Evolutionary conservation across 2,329 filamentous ascomycete genomes (phyloP).

Genomic region (Didymella exigua): DNA sequence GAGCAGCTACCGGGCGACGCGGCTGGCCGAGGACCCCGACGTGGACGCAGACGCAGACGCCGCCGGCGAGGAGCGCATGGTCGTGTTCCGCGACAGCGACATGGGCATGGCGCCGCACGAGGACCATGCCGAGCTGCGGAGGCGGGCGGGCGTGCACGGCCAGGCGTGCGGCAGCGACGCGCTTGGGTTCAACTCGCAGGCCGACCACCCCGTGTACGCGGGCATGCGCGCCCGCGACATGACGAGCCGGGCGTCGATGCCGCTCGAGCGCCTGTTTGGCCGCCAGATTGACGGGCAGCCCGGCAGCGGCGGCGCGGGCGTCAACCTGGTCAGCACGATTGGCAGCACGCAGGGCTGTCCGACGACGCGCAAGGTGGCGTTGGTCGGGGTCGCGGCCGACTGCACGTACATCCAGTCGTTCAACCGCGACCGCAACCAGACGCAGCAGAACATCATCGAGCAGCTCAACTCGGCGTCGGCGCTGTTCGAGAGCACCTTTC

Average conservation of each 20-base stretch:
- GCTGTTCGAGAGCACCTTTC: slow-evolving; percentile 89
- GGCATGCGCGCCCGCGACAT: slow-evolving; percentile 59
- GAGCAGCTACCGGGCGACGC: slow-evolving; percentile 72
- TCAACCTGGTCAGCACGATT: slow-evolving; percentile 79
- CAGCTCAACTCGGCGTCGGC: slow-evolving; percentile 86
- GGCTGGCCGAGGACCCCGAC: slow-evolving; percentile 72
- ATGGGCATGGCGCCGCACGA: slow-evolving; percentile 55
- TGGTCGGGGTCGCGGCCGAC: slow-evolving; percentile 91
- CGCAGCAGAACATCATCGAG: slow-evolving; percentile 76
- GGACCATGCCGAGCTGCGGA: slow-evolving; percentile 70
- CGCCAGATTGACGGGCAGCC: slow-evolving; percentile 70
- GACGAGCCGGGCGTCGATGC: slow-evolving; percentile 61
- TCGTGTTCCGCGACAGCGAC: slow-evolving; percentile 91
- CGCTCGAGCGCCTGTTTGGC: slow-evolving; percentile 71
- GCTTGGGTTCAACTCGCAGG: slow-evolving; percentile 78
- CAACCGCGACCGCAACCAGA: slow-evolving; percentile 70
- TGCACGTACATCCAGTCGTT: slow-evolving; percentile 84
- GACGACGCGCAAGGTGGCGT: slow-evolving; percentile 84
- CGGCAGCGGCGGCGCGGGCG: slow-evolving; percentile 74
- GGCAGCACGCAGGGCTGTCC: slow-evolving; percentile 86
- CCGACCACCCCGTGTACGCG: slow-evolving; percentile 69
- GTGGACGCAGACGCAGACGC: slow-evolving; percentile 58
- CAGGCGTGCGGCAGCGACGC: slow-evolving; percentile 71
- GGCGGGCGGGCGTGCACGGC: slow-evolving; percentile 45
- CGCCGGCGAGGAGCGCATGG: slow-evolving; percentile 74